phyloP scores from a whole-genome alignment of 768 basidiomycete species.

The Hericium coralloides region DNA sequence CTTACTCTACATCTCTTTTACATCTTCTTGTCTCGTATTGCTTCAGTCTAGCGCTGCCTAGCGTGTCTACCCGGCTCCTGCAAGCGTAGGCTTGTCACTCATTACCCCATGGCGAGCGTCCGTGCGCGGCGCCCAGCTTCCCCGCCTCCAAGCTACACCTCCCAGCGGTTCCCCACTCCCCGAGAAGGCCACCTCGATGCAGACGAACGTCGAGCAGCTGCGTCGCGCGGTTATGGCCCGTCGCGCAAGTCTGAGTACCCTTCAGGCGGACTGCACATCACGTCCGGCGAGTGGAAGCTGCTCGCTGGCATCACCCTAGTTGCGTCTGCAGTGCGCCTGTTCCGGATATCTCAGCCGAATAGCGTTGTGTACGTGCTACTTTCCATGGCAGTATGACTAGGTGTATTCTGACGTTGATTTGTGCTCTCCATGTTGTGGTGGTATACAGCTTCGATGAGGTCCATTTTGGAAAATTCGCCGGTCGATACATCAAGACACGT shows the following conservation, averaged over 20 bases:
- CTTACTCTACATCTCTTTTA: not conserved
- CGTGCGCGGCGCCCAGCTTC: slow-evolving; percentile 13
- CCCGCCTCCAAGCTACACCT: slow-evolving; percentile 10
- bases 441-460: slow-evolving; percentile 87
- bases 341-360: slow-evolving; percentile 73
- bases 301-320: slow-evolving; percentile 57
- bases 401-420: not conserved
- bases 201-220: slow-evolving; percentile 15
- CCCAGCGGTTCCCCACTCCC: slow-evolving; percentile 4
- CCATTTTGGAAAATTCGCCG: slow-evolving; percentile 96
- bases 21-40: not conserved
- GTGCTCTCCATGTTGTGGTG: not conserved
- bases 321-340: slow-evolving; percentile 76
- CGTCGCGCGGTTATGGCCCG: slow-evolving; percentile 12
- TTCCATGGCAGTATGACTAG: not conserved
- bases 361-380: slow-evolving; percentile 77
- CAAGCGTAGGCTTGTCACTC: slow-evolving; percentile 5
- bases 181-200: slow-evolving; percentile 15
- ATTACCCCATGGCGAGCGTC: slow-evolving; percentile 15
- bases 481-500: slow-evolving; percentile 85
- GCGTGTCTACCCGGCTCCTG: not conserved
- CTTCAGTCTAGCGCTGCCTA: not conserved
- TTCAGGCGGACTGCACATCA: slow-evolving; percentile 55
- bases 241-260: slow-evolving; percentile 17
- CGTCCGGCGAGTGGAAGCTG: slow-evolving; percentile 70